A percentile compares a stretch with the other conserved stretches of the same genome.
These are phyloP conservation scores for Yamadazyma epiphylla DNA, from an alignment of 1,139 yeast species.

Conservation along the genomic window DNA sequence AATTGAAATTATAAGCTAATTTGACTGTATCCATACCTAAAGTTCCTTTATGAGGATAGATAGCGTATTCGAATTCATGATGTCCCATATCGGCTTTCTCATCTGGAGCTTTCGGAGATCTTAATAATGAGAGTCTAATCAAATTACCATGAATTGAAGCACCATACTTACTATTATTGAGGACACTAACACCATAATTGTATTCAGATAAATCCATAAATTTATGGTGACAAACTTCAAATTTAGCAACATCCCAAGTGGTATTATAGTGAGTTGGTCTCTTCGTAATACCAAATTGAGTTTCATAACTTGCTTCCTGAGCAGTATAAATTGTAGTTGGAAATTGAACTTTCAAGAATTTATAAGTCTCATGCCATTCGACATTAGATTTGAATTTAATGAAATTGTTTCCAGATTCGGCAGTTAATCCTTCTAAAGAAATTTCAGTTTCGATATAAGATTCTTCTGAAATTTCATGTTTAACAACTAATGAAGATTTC, in stretches of 20 bases:
- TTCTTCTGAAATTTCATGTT: constrained; percentile 50
- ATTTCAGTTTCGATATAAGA: constrained; percentile 67
- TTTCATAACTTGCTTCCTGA: constrained; percentile 74
- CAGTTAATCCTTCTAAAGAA: constrained; percentile 58
- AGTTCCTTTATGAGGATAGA: constrained; percentile 75
- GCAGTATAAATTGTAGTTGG: constrained; percentile 81
- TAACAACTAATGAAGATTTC: constrained; percentile 59
- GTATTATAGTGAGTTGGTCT: constrained; percentile 95
- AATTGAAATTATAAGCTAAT: constrained; percentile 79
- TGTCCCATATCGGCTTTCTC: constrained; percentile 90
- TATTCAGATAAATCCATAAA: constrained; percentile 88
- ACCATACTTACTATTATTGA: constrained; percentile 88
- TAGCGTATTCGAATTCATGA: constrained; percentile 79
- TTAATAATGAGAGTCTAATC: constrained; percentile 75
- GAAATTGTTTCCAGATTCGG: constrained; percentile 29
- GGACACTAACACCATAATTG: constrained; percentile 80
- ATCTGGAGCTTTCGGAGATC: constrained; percentile 91
- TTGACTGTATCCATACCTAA: constrained; percentile 63
- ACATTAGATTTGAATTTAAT: constrained; percentile 62
- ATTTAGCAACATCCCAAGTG: constrained; percentile 93
- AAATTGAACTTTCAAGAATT: constrained; percentile 90
- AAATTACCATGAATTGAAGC: constrained; percentile 86
- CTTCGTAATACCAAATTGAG: constrained; percentile 86
- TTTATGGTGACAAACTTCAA: constrained; percentile 92
- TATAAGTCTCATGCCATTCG: constrained; percentile 83